These are phyloP conservation scores for Rhizoctonia solani DNA, from an alignment of 1,284 basidiomycete genomes.

Conservation along the genomic window DNA sequence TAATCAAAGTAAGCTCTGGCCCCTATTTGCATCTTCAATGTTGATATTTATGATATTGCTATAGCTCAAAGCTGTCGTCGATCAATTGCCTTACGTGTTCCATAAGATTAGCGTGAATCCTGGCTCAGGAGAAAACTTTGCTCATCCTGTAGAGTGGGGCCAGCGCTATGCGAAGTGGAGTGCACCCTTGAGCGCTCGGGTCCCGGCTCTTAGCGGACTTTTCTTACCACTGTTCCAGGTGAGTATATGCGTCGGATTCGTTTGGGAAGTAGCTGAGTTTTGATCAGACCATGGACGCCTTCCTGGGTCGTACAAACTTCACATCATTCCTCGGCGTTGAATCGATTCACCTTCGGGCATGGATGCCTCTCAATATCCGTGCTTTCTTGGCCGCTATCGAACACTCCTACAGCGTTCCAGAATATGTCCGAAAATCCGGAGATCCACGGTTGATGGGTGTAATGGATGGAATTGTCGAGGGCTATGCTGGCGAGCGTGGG, in stretches of 20 bases:
- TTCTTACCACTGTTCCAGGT: constrained; percentile 34
- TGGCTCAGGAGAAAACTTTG: constrained; percentile 33
- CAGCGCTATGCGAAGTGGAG: constrained; percentile 34
- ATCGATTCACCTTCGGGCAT: constrained; percentile 33
- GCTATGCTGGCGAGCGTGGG: constrained; percentile 31
- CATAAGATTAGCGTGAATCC: constrained; percentile 34
- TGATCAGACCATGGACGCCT: constrained; percentile 12
- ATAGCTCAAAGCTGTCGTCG: constrained; percentile 30
- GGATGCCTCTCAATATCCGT: constrained; percentile 35
- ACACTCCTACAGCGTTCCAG: constrained; percentile 22
- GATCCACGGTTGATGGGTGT: constrained; percentile 31
- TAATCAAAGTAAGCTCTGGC: constrained; percentile 13
- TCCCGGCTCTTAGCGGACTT: constrained; percentile 32
- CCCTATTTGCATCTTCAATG: neutral
- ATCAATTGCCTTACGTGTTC: constrained; percentile 33
- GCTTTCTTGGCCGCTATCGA: constrained; percentile 33
- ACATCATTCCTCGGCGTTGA: constrained; percentile 32
- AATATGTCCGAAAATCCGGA: constrained; percentile 24
- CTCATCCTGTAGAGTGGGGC: constrained; percentile 31
- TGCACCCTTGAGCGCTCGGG: constrained; percentile 17
- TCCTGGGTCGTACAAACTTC: constrained; percentile 24
- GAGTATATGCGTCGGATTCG: constrained; percentile 1
- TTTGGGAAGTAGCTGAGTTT: too few species aligned
- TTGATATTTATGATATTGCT: neutral
- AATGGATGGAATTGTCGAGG: constrained; percentile 31